Conservation (phyloP, 2,329 filamentous ascomycete genomes). For the Corinectria fuckeliana region DNA sequence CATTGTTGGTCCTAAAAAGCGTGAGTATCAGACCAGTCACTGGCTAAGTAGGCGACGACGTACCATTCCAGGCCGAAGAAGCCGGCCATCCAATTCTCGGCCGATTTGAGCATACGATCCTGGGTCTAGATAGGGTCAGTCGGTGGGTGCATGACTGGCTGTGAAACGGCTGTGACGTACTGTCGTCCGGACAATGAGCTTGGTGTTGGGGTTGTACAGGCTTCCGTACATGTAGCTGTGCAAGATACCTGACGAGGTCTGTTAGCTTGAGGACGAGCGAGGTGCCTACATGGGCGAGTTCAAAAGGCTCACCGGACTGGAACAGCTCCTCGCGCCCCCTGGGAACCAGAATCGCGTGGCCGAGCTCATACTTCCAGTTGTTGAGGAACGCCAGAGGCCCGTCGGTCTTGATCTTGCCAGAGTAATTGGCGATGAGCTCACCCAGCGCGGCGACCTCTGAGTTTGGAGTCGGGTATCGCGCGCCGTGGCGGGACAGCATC, state of each 20-base stretch:
- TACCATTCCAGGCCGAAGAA: constrained; percentile 78
- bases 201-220: constrained; percentile 74
- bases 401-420: constrained; percentile 60
- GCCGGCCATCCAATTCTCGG: constrained; percentile 79
- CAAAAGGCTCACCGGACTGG: constrained; percentile 56
- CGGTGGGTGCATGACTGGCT: background rate
- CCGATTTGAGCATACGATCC: constrained; percentile 77
- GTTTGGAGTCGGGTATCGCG: constrained; percentile 72
- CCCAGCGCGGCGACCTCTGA: constrained; percentile 63
- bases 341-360: constrained; percentile 74
- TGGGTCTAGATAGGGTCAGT: constrained; percentile 59
- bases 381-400: constrained; percentile 71
- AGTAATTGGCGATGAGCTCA: constrained; percentile 61
- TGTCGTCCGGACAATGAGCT: constrained; percentile 76
- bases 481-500: constrained; percentile 77
- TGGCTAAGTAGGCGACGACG: constrained; percentile 1
- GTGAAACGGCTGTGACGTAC: constrained; percentile 38
- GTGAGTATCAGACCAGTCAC: constrained; percentile 7
- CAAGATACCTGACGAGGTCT: constrained; percentile 57
- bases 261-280: background rate
- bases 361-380: constrained; percentile 72
- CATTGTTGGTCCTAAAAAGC: constrained; percentile 64
- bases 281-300: no score
- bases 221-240: constrained; percentile 77
- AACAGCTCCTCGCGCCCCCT: constrained; percentile 77